Evolutionary conservation across 805 yeast genomes (phyloP).

Genomic region (Schwanniomyces vanrijiae): DNA sequence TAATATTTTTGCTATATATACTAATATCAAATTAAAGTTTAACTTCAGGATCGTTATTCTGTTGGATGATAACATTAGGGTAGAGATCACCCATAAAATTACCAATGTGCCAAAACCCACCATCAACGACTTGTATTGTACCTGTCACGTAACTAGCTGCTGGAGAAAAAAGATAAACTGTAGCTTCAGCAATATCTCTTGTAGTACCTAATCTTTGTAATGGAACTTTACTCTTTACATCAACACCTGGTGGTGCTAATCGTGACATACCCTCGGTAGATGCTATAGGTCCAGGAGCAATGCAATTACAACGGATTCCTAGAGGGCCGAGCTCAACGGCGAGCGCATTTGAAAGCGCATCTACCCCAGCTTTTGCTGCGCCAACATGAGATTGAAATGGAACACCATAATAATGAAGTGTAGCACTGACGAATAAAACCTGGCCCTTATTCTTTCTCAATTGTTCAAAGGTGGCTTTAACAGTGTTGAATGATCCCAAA

Average conservation of each 20-base stretch:
- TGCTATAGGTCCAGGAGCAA: slow-evolving; percentile 90
- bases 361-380: slow-evolving; percentile 96
- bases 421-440: slow-evolving; percentile 79
- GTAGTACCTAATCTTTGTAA: slow-evolving; percentile 68
- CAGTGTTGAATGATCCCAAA: slow-evolving; percentile 86
- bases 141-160: slow-evolving; percentile 82
- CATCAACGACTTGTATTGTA: slow-evolving; percentile 79
- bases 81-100: slow-evolving; percentile 31
- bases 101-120: slow-evolving; percentile 87
- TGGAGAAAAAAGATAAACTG: slow-evolving; percentile 79
- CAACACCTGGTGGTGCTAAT: slow-evolving; percentile 46
- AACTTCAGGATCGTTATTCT: slow-evolving; percentile 25
- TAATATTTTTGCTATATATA: not conserved
- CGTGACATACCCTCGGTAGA: slow-evolving; percentile 85
- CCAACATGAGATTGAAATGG: slow-evolving; percentile 90
- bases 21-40: slow-evolving; percentile 15
- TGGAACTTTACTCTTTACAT: slow-evolving; percentile 53
- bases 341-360: slow-evolving; percentile 77
- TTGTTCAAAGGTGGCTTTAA: slow-evolving; percentile 74
- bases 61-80: slow-evolving; percentile 28
- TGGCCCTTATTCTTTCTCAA: slow-evolving; percentile 68
- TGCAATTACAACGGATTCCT: slow-evolving; percentile 78
- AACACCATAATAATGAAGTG: slow-evolving; percentile 84
- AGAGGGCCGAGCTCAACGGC: slow-evolving; percentile 92
- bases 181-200: slow-evolving; percentile 82